These are phyloP conservation scores for Yarrowia sp. DNA, from an alignment of 805 yeast species.

Conservation along the genomic window DNA sequence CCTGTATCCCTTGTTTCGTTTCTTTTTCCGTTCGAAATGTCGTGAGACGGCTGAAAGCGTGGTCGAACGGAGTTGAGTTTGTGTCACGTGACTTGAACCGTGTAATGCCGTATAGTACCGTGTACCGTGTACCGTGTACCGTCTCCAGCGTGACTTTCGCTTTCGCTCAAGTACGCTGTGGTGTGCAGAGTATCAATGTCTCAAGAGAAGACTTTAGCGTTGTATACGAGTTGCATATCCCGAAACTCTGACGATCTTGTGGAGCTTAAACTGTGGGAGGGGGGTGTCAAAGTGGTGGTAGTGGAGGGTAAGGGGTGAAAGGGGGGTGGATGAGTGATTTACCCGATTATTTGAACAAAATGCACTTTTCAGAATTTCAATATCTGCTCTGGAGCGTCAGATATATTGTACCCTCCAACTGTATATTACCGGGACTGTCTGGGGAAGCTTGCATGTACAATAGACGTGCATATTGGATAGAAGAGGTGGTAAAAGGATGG, in stretches of 20 bases:
- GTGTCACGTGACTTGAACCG: too few relatives aligned
- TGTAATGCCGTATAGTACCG: too few relatives aligned
- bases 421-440: slow-evolving; percentile 1
- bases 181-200: not conserved
- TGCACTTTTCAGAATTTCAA: not conserved
- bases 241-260: not conserved
- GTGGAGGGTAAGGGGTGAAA: too few relatives aligned
- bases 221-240: slow-evolving; percentile 14
- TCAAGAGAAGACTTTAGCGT: not conserved
- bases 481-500: too few relatives aligned
- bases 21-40: too few relatives aligned
- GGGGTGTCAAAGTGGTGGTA: not conserved
- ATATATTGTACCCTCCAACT: not conserved
- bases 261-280: not conserved
- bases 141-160: too few relatives aligned
- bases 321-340: not conserved
- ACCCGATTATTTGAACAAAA: not conserved
- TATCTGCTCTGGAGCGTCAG: not conserved
- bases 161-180: too few relatives aligned
- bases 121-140: too few relatives aligned
- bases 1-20: too few relatives aligned
- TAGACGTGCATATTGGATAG: not conserved
- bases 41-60: too few relatives aligned
- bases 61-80: too few relatives aligned
- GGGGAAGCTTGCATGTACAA: not conserved